A percentile compares a stretch with the other conserved stretches of the same genome.
Evolutionary conservation across 441 rosid genomes (phyloP).

Genomic region (Eutrema salsugineum): DNA sequence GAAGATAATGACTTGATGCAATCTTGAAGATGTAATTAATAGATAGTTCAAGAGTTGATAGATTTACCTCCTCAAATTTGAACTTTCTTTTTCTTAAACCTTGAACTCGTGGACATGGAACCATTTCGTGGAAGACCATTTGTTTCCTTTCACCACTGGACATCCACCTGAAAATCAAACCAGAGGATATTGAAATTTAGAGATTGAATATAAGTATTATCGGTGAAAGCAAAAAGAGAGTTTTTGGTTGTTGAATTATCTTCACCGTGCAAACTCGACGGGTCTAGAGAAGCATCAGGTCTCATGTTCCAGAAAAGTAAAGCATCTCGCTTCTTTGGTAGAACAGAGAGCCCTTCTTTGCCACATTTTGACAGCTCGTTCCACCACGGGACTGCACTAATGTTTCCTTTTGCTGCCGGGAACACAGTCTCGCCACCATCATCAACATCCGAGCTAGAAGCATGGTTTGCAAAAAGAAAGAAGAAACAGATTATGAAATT

Average conservation of each 20-base stretch:
- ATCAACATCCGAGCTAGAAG: slow-evolving; percentile 64
- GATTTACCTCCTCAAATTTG: slow-evolving; percentile 10
- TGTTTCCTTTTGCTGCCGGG: slow-evolving; percentile 67
- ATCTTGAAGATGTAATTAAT: not conserved
- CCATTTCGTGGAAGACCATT: slow-evolving; percentile 98
- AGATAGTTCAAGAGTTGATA: not conserved
- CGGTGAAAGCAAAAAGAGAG: not conserved
- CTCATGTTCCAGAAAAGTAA: slow-evolving; percentile 80
- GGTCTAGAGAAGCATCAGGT: slow-evolving; percentile 69
- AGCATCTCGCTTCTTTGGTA: slow-evolving; percentile 76
- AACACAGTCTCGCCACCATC: slow-evolving; percentile 84
- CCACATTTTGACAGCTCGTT: slow-evolving; percentile 69
- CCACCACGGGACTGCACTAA: slow-evolving; percentile 74
- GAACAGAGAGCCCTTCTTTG: slow-evolving; percentile 63
- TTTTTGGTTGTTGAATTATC: not conserved
- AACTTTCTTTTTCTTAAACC: slow-evolving; percentile 30
- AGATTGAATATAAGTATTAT: not conserved
- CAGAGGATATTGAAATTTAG: not conserved
- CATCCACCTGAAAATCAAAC: slow-evolving; percentile 68
- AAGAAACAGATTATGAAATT: not conserved
- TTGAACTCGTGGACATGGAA: slow-evolving; percentile 72
- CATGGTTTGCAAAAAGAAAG: not conserved
- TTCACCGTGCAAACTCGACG: slow-evolving; percentile 72
- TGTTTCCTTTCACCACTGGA: slow-evolving; percentile 86
- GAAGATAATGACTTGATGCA: not conserved